phyloP scores from a whole-genome alignment of 176 grass and related monocot species.

The Ensete glaucum region DNA sequence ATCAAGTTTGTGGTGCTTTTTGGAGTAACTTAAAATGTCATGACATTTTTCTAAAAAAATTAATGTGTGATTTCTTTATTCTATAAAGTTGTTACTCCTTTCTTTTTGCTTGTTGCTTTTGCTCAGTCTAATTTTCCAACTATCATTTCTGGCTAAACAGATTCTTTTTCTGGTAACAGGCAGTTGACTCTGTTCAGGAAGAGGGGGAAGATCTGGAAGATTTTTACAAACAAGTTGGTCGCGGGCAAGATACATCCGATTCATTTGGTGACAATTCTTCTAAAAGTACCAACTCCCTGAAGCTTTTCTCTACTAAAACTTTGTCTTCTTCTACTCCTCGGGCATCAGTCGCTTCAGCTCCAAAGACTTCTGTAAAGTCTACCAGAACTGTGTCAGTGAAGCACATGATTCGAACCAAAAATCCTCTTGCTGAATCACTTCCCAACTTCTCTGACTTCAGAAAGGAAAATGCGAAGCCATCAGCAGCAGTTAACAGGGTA shows the following conservation, averaged over 20 bases:
- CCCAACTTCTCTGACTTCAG: slow-evolving; percentile 68
- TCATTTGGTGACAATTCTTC: slow-evolving; percentile 78
- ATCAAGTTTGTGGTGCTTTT: no score
- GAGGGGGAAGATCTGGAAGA: slow-evolving; percentile 46
- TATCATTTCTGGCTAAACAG: not conserved
- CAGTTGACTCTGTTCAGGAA: slow-evolving; percentile 41
- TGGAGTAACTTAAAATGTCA: no score
- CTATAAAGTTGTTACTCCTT: not conserved
- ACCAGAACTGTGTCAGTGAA: slow-evolving; percentile 38
- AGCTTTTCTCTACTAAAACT: slow-evolving; percentile 48
- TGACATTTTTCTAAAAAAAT: no score
- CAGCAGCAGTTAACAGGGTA: slow-evolving; percentile 40
- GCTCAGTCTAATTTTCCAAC: not conserved
- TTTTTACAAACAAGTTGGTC: not conserved
- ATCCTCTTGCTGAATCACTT: slow-evolving; percentile 70
- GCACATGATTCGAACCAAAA: slow-evolving; percentile 39
- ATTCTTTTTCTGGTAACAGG: slow-evolving; percentile 36
- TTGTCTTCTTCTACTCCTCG: slow-evolving; percentile 39
- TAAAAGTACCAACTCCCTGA: slow-evolving; percentile 70
- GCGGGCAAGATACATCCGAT: slow-evolving; percentile 33
- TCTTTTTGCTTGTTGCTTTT: not conserved
- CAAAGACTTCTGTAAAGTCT: slow-evolving; percentile 44
- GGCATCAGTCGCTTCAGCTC: slow-evolving; percentile 33
- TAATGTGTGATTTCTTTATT: no score
- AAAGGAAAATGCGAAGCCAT: slow-evolving; percentile 86